Evolutionary conservation across 306 rosid species (phyloP).

Genomic region (Sicyos baderoa): DNA sequence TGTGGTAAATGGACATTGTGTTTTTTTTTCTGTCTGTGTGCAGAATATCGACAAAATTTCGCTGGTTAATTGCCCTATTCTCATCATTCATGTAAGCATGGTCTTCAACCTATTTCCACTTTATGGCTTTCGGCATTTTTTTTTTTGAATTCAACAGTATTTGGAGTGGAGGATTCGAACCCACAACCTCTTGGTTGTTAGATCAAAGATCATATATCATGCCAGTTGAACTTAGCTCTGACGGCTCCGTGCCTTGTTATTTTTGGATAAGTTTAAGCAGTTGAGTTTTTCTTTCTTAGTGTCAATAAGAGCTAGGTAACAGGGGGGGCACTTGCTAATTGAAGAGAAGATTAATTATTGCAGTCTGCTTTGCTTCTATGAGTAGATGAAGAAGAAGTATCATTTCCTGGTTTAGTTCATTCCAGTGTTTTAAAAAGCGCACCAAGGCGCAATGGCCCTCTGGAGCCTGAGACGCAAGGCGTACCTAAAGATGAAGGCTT

Average conservation of each 20-base stretch:
- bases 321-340: background rate
- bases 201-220: too few relatives aligned
- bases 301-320: background rate
- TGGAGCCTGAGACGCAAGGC: too few relatives aligned
- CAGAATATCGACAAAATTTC: slow-evolving; percentile 70
- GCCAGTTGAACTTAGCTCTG: too few relatives aligned
- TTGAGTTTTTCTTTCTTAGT: background rate
- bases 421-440: too few relatives aligned
- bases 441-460: too few relatives aligned
- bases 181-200: too few relatives aligned
- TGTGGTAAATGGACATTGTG: slow-evolving; percentile 13
- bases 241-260: too few relatives aligned
- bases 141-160: too few relatives aligned
- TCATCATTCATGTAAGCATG: slow-evolving; percentile 56
- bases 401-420: background rate
- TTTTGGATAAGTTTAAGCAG: background rate
- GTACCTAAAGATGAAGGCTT: too few relatives aligned
- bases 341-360: background rate
- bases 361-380: background rate
- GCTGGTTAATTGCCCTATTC: slow-evolving; percentile 53
- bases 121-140: background rate
- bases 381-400: background rate
- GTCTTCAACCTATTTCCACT: slow-evolving; percentile 18
- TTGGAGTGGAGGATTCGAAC: too few relatives aligned
- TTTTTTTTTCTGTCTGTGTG: slow-evolving; percentile 15